Percentiles rank a stretch among this genome's conserved stretches.
Evolutionary conservation across 2,329 filamentous ascomycete species (phyloP).

Genomic region (Lachnellula cervina): DNA sequence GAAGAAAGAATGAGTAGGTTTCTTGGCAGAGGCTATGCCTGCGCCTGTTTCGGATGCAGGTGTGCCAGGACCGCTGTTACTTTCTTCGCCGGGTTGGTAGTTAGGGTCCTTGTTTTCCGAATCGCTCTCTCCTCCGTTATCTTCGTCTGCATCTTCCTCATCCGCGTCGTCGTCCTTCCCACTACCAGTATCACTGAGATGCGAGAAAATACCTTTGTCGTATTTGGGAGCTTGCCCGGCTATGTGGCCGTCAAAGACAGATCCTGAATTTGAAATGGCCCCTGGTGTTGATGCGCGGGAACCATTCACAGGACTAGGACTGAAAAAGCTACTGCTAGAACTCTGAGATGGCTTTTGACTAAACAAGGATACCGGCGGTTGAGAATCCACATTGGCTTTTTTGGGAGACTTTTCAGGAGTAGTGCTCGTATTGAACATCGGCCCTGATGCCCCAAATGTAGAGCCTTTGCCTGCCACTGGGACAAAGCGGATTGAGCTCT

Average conservation of each 20-base stretch:
- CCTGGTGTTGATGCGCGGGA: constrained; percentile 27
- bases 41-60: constrained; percentile 22
- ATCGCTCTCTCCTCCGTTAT: constrained; percentile 41
- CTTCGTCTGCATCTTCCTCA: constrained; percentile 39
- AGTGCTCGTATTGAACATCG: not conserved
- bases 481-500: constrained; percentile 8
- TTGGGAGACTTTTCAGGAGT: not conserved
- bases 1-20: constrained; percentile 13
- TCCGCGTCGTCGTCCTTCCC: constrained; percentile 38
- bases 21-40: constrained; percentile 27
- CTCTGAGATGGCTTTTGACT: constrained; percentile 37
- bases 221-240: no score
- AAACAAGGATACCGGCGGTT: constrained; percentile 12
- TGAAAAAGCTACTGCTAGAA: constrained; percentile 18
- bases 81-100: constrained; percentile 17
- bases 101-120: constrained; percentile 29
- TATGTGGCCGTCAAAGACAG: not conserved
- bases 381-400: not conserved
- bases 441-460: constrained; percentile 5
- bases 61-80: constrained; percentile 17
- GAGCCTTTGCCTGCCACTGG: constrained; percentile 19
- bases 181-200: constrained; percentile 45
- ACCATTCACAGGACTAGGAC: constrained; percentile 20
- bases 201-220: constrained; percentile 42
- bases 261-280: constrained; percentile 16